A percentile compares a stretch with the other conserved stretches of the same genome.
Evolutionary conservation across 2,329 filamentous ascomycete species (phyloP).

Genomic region (Sclerotinia minor): DNA sequence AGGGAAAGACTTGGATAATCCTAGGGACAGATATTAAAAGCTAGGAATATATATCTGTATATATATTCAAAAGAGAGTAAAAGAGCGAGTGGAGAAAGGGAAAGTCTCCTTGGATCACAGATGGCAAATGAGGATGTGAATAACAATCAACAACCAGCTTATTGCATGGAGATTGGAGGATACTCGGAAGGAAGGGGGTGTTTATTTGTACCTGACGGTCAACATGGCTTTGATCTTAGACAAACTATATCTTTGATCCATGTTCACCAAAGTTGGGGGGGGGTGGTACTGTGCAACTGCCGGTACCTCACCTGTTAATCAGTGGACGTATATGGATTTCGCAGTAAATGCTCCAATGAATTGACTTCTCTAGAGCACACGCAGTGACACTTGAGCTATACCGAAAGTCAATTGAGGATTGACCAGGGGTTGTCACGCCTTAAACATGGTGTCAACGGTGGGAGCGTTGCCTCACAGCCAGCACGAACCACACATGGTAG

Average conservation of each 20-base stretch:
- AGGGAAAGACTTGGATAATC: not conserved
- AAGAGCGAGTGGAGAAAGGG: not conserved
- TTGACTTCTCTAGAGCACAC: not conserved
- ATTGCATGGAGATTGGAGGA: not conserved
- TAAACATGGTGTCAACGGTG: not conserved
- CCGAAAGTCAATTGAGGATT: not conserved
- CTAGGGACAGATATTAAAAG: not conserved
- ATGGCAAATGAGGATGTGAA: not conserved
- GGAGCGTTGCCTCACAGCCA: not conserved
- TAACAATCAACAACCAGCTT: not conserved
- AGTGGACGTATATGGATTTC: not conserved
- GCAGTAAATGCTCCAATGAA: not conserved
- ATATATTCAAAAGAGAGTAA: not conserved
- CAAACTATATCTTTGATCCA: not conserved
- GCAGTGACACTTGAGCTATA: not conserved
- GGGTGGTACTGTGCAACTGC: not conserved
- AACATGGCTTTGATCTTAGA: not conserved
- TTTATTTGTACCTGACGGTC: constrained; percentile 18
- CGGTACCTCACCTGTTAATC: not conserved
- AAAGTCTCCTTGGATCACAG: not conserved
- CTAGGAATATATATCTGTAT: not conserved
- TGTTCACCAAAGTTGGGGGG: not conserved
- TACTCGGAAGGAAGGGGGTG: not conserved
- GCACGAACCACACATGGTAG: constrained; percentile 1
- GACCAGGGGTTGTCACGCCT: not conserved